Evolutionary conservation across 139 green algal species (phyloP).

Genomic region (Diplosphaera chodatii): DNA sequence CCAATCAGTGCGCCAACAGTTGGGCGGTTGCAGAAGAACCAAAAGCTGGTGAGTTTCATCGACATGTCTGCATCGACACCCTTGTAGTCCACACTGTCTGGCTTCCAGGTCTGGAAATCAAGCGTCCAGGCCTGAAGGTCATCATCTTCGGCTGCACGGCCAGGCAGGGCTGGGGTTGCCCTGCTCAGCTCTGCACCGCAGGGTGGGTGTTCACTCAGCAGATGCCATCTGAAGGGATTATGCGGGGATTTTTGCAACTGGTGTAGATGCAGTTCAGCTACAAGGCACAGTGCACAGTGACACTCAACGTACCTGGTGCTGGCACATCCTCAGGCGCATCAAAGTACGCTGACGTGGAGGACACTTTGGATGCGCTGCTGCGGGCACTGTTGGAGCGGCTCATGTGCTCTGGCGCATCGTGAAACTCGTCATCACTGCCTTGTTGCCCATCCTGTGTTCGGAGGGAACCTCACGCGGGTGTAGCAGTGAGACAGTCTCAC

Average conservation of each 20-base stretch:
- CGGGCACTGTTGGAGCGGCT: conserved; percentile 22
- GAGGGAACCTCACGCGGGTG: not conserved
- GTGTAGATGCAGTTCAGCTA: too few species aligned
- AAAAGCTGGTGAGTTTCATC: conserved; percentile 60
- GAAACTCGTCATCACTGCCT: not conserved
- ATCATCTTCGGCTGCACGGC: conserved; percentile 11
- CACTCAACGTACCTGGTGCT: not conserved
- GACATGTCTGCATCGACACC: conserved; percentile 56
- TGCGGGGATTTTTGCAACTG: too few species aligned
- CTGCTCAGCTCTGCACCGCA: too few species aligned
- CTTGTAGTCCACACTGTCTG: conserved; percentile 31
- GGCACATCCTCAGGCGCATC: not conserved
- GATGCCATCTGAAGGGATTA: too few species aligned
- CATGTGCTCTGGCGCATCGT: not conserved
- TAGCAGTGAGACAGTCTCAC: too few species aligned
- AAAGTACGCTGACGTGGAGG: conserved; percentile 4
- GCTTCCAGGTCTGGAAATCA: conserved; percentile 33
- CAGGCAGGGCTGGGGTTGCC: too few species aligned
- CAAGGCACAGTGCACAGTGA: too few species aligned
- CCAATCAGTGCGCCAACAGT: conserved; percentile 85
- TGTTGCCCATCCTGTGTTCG: not conserved
- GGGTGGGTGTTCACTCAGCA: too few species aligned
- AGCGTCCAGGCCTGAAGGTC: conserved; percentile 17
- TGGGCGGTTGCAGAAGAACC: conserved; percentile 78
- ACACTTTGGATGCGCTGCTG: conserved; percentile 26